These are phyloP conservation scores for Leucocoprinus sp. DNA, from an alignment of 768 basidiomycete species.

Conservation along the genomic window DNA sequence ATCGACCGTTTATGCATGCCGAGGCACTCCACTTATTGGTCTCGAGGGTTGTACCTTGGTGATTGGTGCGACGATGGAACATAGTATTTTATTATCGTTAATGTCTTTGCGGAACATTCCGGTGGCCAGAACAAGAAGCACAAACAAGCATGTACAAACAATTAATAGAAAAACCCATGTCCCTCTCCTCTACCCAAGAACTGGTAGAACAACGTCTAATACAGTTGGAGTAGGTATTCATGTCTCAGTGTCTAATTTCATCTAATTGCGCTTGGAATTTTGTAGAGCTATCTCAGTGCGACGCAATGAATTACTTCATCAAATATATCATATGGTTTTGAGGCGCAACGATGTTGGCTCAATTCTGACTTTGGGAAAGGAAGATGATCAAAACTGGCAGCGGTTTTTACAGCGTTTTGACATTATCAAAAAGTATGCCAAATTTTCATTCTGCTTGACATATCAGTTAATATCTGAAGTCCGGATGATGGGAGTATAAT, in stretches of 20 bases:
- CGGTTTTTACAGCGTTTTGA: constrained; percentile 12
- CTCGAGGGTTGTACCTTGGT: too few relatives aligned
- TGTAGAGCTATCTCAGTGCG: constrained; percentile 52
- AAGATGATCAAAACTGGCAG: constrained; percentile 10
- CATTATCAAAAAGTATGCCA: constrained; percentile 17
- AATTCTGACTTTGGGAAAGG: constrained; percentile 22
- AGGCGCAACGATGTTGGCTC: constrained; percentile 39
- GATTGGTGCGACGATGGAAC: neutral
- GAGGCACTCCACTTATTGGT: too few relatives aligned
- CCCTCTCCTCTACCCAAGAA: constrained; percentile 18
- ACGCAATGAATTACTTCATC: constrained; percentile 61
- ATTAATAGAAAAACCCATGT: constrained; percentile 3
- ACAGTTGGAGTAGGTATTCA: constrained; percentile 31
- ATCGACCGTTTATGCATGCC: too few relatives aligned
- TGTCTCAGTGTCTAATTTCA: neutral
- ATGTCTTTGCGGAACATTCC: too few relatives aligned
- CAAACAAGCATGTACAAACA: constrained; percentile 7
- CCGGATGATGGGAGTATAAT: constrained; percentile 33
- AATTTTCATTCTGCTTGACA: neutral
- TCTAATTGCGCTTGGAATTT: constrained; percentile 10
- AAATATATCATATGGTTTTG: constrained; percentile 63
- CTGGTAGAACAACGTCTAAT: constrained; percentile 37
- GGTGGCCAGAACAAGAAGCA: too few relatives aligned
- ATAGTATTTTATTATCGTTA: too few relatives aligned
- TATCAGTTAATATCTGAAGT: constrained; percentile 20